A percentile compares a stretch with the other conserved stretches of the same genome.
These are phyloP conservation scores for Limnanthes douglasii DNA, from an alignment of 345 rosid genomes.

Conservation along the genomic window DNA sequence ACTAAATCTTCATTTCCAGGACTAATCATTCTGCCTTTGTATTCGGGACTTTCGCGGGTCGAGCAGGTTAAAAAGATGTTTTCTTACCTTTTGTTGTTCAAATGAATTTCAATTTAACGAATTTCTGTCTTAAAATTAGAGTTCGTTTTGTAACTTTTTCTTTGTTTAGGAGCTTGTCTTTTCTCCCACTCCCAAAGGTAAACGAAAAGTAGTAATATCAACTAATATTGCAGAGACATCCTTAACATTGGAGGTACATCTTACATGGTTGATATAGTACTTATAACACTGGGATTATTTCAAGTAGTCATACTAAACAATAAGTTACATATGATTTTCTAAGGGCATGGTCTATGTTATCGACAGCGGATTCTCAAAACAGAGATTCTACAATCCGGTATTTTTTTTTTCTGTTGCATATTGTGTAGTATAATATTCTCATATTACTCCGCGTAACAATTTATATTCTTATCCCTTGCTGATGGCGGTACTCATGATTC, in stretches of 20 bases:
- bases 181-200: constrained; percentile 80
- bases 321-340: constrained; percentile 9
- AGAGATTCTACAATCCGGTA: constrained; percentile 92
- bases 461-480: no score
- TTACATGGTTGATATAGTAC: neutral
- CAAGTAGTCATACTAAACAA: neutral
- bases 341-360: constrained; percentile 94
- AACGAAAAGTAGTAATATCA: constrained; percentile 85
- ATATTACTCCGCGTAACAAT: constrained; percentile 2
- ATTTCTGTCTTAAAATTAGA: neutral
- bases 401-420: constrained; percentile 6
- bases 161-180: constrained; percentile 60
- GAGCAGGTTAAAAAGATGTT: constrained; percentile 65
- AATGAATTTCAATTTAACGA: constrained; percentile 1
- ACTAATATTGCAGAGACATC: constrained; percentile 97
- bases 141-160: neutral
- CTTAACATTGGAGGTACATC: constrained; percentile 71
- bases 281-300: neutral
- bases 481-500: no score
- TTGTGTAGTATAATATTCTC: constrained; percentile 1
- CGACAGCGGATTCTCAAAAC: constrained; percentile 96
- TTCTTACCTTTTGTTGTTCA: neutral
- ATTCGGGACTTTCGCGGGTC: constrained; percentile 77
- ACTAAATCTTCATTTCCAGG: constrained; percentile 58
- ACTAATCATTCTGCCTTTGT: constrained; percentile 58